phyloP scores from a whole-genome alignment of 169 alveolate genomes.

The Blepharisma undulans region DNA sequence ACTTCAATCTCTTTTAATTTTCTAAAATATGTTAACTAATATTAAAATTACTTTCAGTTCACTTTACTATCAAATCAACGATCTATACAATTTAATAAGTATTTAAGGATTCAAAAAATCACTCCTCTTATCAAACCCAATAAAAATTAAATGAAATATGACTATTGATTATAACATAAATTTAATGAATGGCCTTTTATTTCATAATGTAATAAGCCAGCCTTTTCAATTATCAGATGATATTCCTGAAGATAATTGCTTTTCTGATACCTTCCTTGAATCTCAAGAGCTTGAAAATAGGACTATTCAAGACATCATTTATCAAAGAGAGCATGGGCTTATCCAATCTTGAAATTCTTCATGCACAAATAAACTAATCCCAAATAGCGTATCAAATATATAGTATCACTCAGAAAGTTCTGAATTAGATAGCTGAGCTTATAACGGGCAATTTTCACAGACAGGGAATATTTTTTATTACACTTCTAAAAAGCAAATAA shows the following conservation, averaged over 20 bases:
- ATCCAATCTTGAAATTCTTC: neutral
- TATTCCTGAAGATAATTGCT: neutral
- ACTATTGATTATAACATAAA: no score
- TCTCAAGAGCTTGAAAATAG: neutral
- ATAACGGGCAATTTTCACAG: slow-evolving; percentile 16
- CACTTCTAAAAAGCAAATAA: slow-evolving; percentile 8
- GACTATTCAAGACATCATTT: neutral
- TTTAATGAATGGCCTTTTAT: neutral
- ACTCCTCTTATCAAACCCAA: no score
- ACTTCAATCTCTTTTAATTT: no score
- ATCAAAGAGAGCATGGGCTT: neutral
- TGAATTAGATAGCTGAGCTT: slow-evolving; percentile 25
- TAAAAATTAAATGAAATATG: no score
- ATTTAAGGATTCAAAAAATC: no score
- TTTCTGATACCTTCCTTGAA: neutral
- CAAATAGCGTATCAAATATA: neutral
- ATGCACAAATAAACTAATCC: neutral
- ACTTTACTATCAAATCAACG: no score
- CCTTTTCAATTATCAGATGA: neutral
- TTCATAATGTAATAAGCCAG: neutral
- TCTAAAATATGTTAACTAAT: neutral
- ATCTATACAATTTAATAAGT: no score
- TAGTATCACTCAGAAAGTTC: neutral
- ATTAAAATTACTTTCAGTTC: no score
- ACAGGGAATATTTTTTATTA: slow-evolving; percentile 4